Conservation (phyloP, 139 green algal species). For the Desmodesmus armatus region DNA sequence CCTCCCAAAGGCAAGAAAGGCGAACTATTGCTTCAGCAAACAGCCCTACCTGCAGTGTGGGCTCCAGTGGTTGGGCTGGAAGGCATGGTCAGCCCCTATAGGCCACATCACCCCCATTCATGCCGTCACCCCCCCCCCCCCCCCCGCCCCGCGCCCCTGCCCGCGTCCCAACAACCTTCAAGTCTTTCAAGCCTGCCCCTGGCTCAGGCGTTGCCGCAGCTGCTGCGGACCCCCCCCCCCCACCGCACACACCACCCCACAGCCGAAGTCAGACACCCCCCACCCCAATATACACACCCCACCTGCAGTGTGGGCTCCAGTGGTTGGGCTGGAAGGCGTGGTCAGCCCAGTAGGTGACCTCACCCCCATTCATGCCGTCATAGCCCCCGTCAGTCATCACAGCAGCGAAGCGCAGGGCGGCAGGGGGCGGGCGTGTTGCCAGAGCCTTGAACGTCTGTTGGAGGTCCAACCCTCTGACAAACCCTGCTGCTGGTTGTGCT, state of each 20-base stretch:
- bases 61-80: slow-evolving; percentile 7
- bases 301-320: slow-evolving; percentile 12
- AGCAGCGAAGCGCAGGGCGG: slow-evolving; percentile 15
- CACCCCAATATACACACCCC: too few relatives aligned
- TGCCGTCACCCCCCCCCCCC: slow-evolving; percentile 15
- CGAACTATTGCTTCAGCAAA: too few relatives aligned
- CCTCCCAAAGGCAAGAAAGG: too few relatives aligned
- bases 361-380: slow-evolving; percentile 2
- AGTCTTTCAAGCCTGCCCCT: too few relatives aligned
- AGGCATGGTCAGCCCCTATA: slow-evolving; percentile 28
- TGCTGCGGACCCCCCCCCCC: too few relatives aligned
- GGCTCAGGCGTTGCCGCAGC: too few relatives aligned
- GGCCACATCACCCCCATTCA: background rate
- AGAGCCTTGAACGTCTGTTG: slow-evolving; percentile 9
- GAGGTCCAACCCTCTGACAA: background rate
- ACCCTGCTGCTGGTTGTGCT: background rate
- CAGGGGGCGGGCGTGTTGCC: background rate
- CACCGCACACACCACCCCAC: too few relatives aligned
- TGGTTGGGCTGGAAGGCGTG: slow-evolving; percentile 22
- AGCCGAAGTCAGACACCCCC: too few relatives aligned
- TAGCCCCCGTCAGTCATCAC: slow-evolving; percentile 10
- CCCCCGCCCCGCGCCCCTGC: too few relatives aligned
- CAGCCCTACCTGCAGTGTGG: too few relatives aligned
- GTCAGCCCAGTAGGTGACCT: slow-evolving; percentile 20
- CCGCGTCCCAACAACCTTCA: too few relatives aligned